phyloP scores from a whole-genome alignment of 257 asterid species.

The Capsicum rhomboideum region DNA sequence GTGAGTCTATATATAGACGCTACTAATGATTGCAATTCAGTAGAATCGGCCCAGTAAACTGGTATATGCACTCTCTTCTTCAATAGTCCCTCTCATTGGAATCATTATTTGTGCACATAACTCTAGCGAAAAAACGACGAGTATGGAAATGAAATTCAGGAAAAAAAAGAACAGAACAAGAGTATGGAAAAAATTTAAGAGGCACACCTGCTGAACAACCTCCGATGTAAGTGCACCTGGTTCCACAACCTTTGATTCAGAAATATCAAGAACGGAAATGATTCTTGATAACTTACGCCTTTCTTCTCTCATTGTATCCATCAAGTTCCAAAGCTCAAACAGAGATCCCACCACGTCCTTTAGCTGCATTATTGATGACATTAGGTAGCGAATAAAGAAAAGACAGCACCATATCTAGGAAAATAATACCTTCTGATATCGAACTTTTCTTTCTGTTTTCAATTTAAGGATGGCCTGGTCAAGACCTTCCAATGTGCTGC shows the following conservation, averaged over 20 bases:
- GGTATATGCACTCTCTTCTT: neutral
- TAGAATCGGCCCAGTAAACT: neutral
- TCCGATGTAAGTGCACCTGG: constrained; percentile 68
- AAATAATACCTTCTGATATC: constrained; percentile 67
- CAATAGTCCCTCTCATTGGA: neutral
- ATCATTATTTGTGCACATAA: neutral
- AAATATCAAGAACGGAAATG: constrained; percentile 42
- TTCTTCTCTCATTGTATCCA: constrained; percentile 69
- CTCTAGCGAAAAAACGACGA: neutral
- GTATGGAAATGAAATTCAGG: neutral
- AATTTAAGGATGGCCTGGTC: constrained; percentile 55
- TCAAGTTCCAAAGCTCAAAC: constrained; percentile 79
- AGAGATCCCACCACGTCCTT: constrained; percentile 68
- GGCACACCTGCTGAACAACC: constrained; percentile 58
- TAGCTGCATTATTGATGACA: constrained; percentile 44
- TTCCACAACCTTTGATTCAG: constrained; percentile 60
- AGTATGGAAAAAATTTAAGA: neutral
- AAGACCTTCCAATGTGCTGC: constrained; percentile 69
- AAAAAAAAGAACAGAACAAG: neutral
- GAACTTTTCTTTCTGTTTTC: constrained; percentile 66
- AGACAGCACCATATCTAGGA: neutral
- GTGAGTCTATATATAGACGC: neutral
- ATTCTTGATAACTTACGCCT: constrained; percentile 41
- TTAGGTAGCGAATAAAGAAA: constrained; percentile 10
- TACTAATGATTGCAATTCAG: neutral